Evolutionary conservation across 2,329 filamentous ascomycete species (phyloP).

Genomic region (Didymella arachidicola): DNA sequence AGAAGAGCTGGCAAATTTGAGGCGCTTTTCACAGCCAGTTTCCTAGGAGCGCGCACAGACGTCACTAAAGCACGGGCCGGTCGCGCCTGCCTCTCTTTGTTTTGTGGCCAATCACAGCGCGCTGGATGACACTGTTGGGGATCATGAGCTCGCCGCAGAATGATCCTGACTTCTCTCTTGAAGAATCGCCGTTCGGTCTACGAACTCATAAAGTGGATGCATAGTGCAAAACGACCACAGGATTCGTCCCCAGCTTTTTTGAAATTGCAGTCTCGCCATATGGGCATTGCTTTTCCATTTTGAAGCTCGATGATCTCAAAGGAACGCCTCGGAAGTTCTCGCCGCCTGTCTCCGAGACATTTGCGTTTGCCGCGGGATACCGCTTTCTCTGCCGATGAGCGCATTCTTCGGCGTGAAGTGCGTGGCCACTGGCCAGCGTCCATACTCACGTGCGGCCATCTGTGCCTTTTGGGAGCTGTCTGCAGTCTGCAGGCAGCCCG

Average conservation of each 20-base stretch:
- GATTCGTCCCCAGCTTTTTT: not conserved
- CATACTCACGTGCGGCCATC: conserved; percentile 9
- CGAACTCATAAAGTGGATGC: not conserved
- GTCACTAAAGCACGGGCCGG: conserved; percentile 9
- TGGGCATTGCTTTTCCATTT: conserved; percentile 6
- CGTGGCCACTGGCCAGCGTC: not conserved
- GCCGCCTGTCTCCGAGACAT: conserved; percentile 17
- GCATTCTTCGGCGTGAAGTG: conserved; percentile 5
- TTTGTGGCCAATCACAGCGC: conserved; percentile 12
- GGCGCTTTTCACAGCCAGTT: conserved; percentile 25
- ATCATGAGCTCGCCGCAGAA: conserved; percentile 1
- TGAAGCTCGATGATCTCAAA: not conserved
- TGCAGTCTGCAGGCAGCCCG: conserved; percentile 6
- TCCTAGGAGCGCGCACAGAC: conserved; percentile 4
- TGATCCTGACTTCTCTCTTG: not conserved
- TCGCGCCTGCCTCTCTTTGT: conserved; percentile 7
- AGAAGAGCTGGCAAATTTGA: conserved; percentile 23
- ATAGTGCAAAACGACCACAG: not conserved
- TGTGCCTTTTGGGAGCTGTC: not conserved
- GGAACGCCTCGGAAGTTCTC: conserved; percentile 8
- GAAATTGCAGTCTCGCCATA: not conserved
- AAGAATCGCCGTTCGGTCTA: not conserved
- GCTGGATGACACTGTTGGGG: conserved; percentile 11
- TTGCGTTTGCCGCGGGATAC: conserved; percentile 16
- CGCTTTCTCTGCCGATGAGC: conserved; percentile 14